These are phyloP conservation scores for Scheffersomyces illinoinensis DNA, from an alignment of 1,139 yeast genomes.

Conservation along the genomic window DNA sequence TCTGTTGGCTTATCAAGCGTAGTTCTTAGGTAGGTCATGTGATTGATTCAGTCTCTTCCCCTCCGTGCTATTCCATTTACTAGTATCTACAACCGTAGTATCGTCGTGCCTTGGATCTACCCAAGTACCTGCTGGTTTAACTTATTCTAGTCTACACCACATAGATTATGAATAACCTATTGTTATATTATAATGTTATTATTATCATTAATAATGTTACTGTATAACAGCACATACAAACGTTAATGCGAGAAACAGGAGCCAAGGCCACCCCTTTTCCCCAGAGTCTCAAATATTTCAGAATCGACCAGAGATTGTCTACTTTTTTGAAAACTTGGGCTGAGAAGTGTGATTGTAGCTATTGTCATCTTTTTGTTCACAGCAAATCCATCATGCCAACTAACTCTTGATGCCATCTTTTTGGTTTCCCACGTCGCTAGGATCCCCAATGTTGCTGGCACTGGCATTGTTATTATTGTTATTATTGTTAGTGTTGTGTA, in stretches of 20 bases:
- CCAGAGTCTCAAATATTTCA: background rate
- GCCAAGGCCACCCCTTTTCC: background rate
- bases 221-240: background rate
- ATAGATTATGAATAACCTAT: background rate
- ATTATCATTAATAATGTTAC: background rate
- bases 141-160: background rate
- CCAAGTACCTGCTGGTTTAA: too few relatives aligned
- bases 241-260: background rate
- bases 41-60: background rate
- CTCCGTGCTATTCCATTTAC: background rate
- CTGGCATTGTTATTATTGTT: slow-evolving; percentile 21
- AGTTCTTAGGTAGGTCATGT: background rate
- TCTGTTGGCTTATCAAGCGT: too few relatives aligned
- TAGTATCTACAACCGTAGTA: too few relatives aligned
- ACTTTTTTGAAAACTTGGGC: background rate
- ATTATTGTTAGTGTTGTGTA: slow-evolving; percentile 6
- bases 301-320: background rate
- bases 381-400: background rate
- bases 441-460: background rate
- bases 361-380: background rate
- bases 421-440: background rate
- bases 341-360: background rate
- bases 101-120: too few relatives aligned
- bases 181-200: background rate
- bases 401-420: background rate